Base-by-base conservation (phyloP, 768 basidiomycete species). In the Austroboletus eburneus region DNA sequence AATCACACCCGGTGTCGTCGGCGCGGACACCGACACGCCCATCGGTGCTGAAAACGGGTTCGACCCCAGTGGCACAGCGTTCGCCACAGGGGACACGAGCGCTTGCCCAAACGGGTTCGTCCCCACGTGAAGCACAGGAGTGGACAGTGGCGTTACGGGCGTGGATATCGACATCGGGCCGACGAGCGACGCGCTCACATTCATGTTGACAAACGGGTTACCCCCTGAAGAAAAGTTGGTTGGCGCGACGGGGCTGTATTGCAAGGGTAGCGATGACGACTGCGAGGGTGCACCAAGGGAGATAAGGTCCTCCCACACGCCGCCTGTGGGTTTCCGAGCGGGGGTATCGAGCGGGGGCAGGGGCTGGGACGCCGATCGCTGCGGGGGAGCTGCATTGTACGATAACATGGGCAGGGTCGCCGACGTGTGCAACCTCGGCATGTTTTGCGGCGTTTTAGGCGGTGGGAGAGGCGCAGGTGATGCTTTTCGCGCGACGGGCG, bases 241-340 rank as follows among this genome's bases (percentile, higher is more conserved):
- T 8, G 49, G 23, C 6, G 44, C 39, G 6, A 22, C 13, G 13
- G 55, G 18, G 37, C 32, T 47, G 36, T 62, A 65, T 41, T 70
- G 81, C 10, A 83, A 69, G 12, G 81, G 76, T 13, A 80, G 73
- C 14, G 65, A 73, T n/a, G 69, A 63, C 12, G 64, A 58, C 25
- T 59, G 55, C 13, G 65, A 46, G n/a, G 72, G 66, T 14, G 46
- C 58, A 48, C 76, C 77, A 23, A 78, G 65, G 35, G 74, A 73
- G 49, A 77, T 59, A 13, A 84, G 66, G 57, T 84, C 81, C 29
- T 74, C 70, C 81, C 81, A 83, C n/a, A 80, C 73, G 40, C 69
- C 69, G n/a, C 63, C 56, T n/a, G 46, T 20, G 20, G 57, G 55
- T 25, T 58, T 54, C 42, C 47, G 51, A 23, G 43, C 20, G 14